Percentiles rank a stretch among this genome's conserved stretches.
Evolutionary conservation across 2,329 filamentous ascomycete species (phyloP).

Genomic region (Didymella sp.): DNA sequence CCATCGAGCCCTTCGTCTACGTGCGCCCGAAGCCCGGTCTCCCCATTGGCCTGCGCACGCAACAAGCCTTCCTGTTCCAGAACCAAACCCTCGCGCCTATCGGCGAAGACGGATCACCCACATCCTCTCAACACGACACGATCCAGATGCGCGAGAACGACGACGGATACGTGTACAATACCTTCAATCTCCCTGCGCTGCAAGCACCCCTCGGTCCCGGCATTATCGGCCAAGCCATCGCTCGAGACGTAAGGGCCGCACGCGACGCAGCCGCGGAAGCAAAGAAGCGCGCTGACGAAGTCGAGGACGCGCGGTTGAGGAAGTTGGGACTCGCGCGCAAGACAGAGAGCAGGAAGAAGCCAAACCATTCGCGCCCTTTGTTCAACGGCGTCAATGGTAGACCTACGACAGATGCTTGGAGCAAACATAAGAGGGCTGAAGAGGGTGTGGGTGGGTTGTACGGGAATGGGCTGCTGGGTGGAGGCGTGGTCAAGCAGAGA

Average conservation of each 20-base stretch:
- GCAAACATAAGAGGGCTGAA: not conserved
- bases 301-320: not conserved
- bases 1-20: slow-evolving; percentile 42
- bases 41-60: slow-evolving; percentile 22
- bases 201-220: slow-evolving; percentile 13
- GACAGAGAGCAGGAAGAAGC: slow-evolving; percentile 1
- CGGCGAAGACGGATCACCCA: not conserved
- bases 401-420: slow-evolving; percentile 13
- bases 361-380: slow-evolving; percentile 23
- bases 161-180: slow-evolving; percentile 20
- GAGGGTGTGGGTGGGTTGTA: not conserved
- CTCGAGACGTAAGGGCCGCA: not conserved
- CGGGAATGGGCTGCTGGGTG: not conserved
- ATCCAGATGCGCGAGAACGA: not conserved
- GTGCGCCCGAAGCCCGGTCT: slow-evolving; percentile 23
- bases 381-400: slow-evolving; percentile 29
- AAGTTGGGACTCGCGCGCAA: not conserved
- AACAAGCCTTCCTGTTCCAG: slow-evolving; percentile 9
- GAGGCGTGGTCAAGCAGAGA: not conserved
- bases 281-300: not conserved
- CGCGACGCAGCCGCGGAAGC: not conserved
- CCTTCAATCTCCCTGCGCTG: slow-evolving; percentile 19
- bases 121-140: not conserved
- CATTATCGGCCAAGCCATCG: slow-evolving; percentile 11
- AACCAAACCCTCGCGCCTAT: not conserved